A percentile compares a stretch with the other conserved stretches of the same genome.
Evolutionary conservation across 345 rosid species (phyloP).

Genomic region (Pistacia vera): DNA sequence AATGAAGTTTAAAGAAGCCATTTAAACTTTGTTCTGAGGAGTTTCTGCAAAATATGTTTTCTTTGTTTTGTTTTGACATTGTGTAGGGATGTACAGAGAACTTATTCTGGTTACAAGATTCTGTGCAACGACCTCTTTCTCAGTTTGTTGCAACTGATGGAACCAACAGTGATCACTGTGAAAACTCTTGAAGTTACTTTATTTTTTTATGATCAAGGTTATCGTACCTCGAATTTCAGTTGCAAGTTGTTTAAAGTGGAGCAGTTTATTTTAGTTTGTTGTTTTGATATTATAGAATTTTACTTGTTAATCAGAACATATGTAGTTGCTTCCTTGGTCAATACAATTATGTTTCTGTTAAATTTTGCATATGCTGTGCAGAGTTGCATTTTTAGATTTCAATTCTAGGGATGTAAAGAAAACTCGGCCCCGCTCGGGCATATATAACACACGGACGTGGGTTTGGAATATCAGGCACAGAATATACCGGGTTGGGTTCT

Average conservation of each 20-base stretch:
- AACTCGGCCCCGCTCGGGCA: too few relatives aligned
- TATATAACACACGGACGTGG: too few relatives aligned
- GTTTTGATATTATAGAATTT: background rate
- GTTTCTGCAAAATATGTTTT: conserved; percentile 9
- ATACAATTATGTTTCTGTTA: background rate
- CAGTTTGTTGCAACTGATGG: background rate
- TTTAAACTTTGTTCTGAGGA: background rate
- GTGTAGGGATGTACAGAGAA: conserved; percentile 29
- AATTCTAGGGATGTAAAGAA: background rate
- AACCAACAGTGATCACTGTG: conserved; percentile 2
- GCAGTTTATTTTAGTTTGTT: background rate
- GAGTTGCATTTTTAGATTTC: background rate
- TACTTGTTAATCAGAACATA: background rate
- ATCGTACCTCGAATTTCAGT: background rate
- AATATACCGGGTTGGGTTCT: too few relatives aligned
- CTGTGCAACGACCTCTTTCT: background rate
- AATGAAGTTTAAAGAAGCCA: background rate
- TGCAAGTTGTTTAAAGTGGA: background rate
- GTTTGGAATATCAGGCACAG: too few relatives aligned
- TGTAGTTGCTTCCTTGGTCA: background rate
- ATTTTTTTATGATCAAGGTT: background rate
- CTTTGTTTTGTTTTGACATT: conserved; percentile 26
- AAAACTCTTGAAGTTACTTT: background rate
- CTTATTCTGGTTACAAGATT: conserved; percentile 10
- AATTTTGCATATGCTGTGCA: background rate